Evolutionary conservation across 768 basidiomycete species (phyloP).

Genomic region (Suillus americanus): DNA sequence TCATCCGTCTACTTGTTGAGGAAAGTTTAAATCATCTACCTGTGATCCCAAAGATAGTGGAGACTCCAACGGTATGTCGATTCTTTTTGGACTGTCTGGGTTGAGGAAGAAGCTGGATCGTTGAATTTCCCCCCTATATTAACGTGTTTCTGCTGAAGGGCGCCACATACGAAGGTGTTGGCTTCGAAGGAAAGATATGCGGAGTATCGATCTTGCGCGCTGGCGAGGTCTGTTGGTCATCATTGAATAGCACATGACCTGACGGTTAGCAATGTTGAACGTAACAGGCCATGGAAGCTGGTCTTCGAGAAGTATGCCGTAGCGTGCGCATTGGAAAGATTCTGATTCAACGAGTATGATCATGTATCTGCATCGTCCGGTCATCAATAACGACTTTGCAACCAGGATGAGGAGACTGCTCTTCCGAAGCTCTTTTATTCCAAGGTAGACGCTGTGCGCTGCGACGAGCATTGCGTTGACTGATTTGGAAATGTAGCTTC

Average conservation of each 20-base stretch:
- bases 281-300: conserved; percentile 92
- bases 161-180: conserved; percentile 82
- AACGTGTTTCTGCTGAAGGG: conserved; percentile 46
- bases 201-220: conserved; percentile 94
- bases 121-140: background rate
- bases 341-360: conserved; percentile 85
- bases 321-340: conserved; percentile 97
- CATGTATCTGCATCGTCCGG: background rate
- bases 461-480: background rate
- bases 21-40: conserved; percentile 88
- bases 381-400: conserved; percentile 2
- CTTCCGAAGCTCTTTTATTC: conserved; percentile 92
- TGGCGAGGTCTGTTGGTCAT: conserved; percentile 65
- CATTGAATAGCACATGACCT: background rate
- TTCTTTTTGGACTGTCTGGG: conserved; percentile 4
- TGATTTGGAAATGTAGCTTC: conserved; percentile 55
- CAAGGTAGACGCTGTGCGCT: conserved; percentile 46
- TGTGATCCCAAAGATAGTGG: conserved; percentile 71
- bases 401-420: conserved; percentile 91
- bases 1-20: conserved; percentile 81
- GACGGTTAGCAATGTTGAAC: background rate
- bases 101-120: background rate
- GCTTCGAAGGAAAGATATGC: conserved; percentile 95
- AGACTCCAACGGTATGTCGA: conserved; percentile 74
- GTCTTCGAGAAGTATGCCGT: conserved; percentile 92